Percentiles rank a stretch among this genome's conserved stretches.
Conservation (phyloP, 805 yeast species). For the Starmerella floricola region DNA sequence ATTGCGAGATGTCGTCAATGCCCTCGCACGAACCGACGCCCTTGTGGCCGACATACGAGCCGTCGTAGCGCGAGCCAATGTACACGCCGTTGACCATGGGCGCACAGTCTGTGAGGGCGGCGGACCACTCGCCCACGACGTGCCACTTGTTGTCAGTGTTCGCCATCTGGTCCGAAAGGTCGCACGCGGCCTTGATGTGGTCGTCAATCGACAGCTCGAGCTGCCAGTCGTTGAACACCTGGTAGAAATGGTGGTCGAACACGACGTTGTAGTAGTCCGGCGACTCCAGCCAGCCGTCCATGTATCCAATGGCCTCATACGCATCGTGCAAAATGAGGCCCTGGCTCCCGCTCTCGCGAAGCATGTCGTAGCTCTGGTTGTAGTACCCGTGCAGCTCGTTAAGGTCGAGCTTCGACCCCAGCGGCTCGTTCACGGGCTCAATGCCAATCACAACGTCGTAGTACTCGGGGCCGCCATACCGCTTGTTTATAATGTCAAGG, state of each 20-base stretch:
- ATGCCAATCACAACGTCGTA: conserved; percentile 69
- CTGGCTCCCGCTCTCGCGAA: conserved; percentile 39
- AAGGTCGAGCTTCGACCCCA: conserved; percentile 55
- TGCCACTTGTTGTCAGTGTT: conserved; percentile 54
- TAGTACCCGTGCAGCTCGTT: conserved; percentile 47
- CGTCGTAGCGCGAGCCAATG: conserved; percentile 71
- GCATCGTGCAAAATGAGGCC: conserved; percentile 75
- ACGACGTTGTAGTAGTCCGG: conserved; percentile 51
- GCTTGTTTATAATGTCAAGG: conserved; percentile 41
- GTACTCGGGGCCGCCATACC: conserved; percentile 52
- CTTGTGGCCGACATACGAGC: conserved; percentile 37
- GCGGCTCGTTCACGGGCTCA: conserved; percentile 81
- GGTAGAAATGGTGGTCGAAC: conserved; percentile 84
- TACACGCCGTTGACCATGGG: conserved; percentile 81
- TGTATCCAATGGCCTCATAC: conserved; percentile 47
- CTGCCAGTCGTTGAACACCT: conserved; percentile 60
- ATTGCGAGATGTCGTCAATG: conserved; percentile 35
- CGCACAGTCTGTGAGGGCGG: conserved; percentile 86
- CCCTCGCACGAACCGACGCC: conserved; percentile 53
- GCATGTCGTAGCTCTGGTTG: conserved; percentile 47
- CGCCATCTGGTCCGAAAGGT: conserved; percentile 36
- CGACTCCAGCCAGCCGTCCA: conserved; percentile 29
- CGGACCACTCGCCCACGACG: conserved; percentile 79
- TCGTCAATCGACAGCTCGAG: conserved; percentile 47
- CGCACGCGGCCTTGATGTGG: conserved; percentile 46